Percentiles rank a stretch among this genome's conserved stretches.
Evolutionary conservation across 78 protist species (phyloP).

Genomic region (Corallochytrium limacisporum): DNA sequence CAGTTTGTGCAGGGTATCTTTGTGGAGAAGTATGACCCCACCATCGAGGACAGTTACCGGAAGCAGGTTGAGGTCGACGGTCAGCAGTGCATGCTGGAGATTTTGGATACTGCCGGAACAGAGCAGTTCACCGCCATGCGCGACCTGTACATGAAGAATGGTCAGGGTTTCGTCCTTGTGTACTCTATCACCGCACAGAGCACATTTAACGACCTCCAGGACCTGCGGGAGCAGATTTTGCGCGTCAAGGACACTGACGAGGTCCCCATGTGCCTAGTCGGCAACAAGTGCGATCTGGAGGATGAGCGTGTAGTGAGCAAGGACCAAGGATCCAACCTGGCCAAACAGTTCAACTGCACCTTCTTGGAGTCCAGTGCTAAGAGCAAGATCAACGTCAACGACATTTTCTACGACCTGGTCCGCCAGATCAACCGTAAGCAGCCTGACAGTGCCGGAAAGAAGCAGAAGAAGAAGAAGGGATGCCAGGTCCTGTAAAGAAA

Average conservation of each 20-base stretch:
- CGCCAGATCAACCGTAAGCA: slow-evolving; percentile 14
- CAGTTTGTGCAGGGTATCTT: slow-evolving; percentile 35
- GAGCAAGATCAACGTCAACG: slow-evolving; percentile 8
- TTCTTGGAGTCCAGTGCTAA: slow-evolving; percentile 42
- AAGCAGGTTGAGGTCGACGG: slow-evolving; percentile 67
- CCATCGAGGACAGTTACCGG: slow-evolving; percentile 88
- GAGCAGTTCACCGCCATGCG: slow-evolving; percentile 71
- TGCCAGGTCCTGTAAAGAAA: slow-evolving; percentile 10
- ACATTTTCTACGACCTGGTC: slow-evolving; percentile 17
- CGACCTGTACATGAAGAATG: slow-evolving; percentile 55
- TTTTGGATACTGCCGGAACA: slow-evolving; percentile 75
- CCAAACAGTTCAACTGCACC: slow-evolving; percentile 18
- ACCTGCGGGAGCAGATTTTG: slow-evolving; percentile 46
- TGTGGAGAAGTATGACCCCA: slow-evolving; percentile 82
- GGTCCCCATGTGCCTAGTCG: slow-evolving; percentile 32
- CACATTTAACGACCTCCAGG: slow-evolving; percentile 45
- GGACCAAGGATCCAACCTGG: slow-evolving; percentile 26
- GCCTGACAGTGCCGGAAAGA: background rate
- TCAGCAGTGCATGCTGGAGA: slow-evolving; percentile 37
- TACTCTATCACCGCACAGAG: slow-evolving; percentile 49
- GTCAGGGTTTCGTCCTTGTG: slow-evolving; percentile 71
- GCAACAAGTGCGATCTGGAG: slow-evolving; percentile 84
- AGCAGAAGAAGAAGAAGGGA: background rate
- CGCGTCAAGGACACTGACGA: slow-evolving; percentile 42
- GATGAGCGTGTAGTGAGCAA: slow-evolving; percentile 44